Base-by-base conservation (phyloP, 139 green algal species). In the Edaphochlamys debaryana region DNA sequence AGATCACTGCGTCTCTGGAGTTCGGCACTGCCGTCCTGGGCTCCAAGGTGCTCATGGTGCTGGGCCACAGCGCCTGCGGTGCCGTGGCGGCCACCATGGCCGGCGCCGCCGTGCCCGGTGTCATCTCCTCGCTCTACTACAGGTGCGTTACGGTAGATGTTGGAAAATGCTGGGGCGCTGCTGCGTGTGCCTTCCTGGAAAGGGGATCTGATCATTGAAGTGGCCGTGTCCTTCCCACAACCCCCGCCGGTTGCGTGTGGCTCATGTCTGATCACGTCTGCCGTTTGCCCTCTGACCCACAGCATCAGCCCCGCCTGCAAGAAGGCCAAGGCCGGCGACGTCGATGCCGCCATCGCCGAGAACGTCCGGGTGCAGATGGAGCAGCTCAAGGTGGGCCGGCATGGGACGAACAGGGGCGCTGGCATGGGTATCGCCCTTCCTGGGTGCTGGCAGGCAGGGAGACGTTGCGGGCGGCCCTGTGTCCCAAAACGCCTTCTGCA, bases 151-250 rank as follows among this genome's bases (percentile, higher is more conserved):
- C 25, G 4, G 48, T 54, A 15, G 9, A 23, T 54, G 9, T 54
- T 23, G 48, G 48, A 63, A 63, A 63, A 22, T 17, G 54, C 54
- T 17, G 11, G 54, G 54, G 54, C 54, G 54, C 54, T 58, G 50
- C 7, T 29, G 50, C 4, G 50, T 58, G 48, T 54, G 15, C 66
- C 82, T 89, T 13, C 82, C 94, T 67, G 94, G 98, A 84, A 93
- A 93, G 0, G 95, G 98, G 94, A 95, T 92, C 84, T 92, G 90
- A 82, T 96, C 97, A 83, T 89, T 98, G 8, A 97, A 96, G 91
- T 90, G 95, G 80, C 93, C 87, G 93, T 54, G 93, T 93, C 74
- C 98, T 98, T 88, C 92, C 90, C 25, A 89, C 94, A 63, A 82
- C 41, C 17, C 64, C 58, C 66, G 13, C 40, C 62, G 41, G 19